Base-by-base conservation (phyloP, 2,329 filamentous ascomycete genomes). In the Alternaria gansuensis region DNA sequence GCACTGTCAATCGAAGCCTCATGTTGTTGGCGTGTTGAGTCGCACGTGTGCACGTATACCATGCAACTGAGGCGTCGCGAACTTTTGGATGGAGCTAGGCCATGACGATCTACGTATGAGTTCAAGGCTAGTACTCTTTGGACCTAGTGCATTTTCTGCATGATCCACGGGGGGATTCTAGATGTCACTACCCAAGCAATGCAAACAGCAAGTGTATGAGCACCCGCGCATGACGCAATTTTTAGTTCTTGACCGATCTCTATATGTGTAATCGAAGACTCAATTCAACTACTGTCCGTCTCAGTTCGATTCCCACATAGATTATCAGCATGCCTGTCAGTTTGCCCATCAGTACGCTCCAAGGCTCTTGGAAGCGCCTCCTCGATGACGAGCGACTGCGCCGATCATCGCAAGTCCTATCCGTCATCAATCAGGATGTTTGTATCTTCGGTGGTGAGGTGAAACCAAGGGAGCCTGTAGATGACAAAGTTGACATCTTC, bases 391-490 rank as follows among this genome's bases (percentile, higher is more conserved):
- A 78, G 28, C 66, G 73, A 33, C 82, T 93, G 7, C 86, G 87
- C 37, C 88, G 91, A 53, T 94, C 91, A 1, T 93, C 91, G 0
- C 91, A 95, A 71, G 84, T 86, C 3, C 75, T 93, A 66, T 84
- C 90, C 41, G 81, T 89, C 39, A 77, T 89, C 23, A 80, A 79
- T 44, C 79, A 83, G 13, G 82, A 80, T n/a, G 83, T 85, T 43
- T 89, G 87, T 75, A 82, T 96, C 68, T 96, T 93, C 71, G 92
- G 92, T 59, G 92, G 92, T 65, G 91, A 95, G 75, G 77, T 88
- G 49, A 79, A 82, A 44, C 84, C 89, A 3, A 83, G 87, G 46
- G 80, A 90, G 70, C 88, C 89, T 6, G 83, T 89, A 55, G 90
- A 93, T 78, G 91, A 92, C 71, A 82, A 87, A 66, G 83, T 95